Conservation (phyloP, 495 filamentous ascomycete species). For the Annulohypoxylon bovei region DNA sequence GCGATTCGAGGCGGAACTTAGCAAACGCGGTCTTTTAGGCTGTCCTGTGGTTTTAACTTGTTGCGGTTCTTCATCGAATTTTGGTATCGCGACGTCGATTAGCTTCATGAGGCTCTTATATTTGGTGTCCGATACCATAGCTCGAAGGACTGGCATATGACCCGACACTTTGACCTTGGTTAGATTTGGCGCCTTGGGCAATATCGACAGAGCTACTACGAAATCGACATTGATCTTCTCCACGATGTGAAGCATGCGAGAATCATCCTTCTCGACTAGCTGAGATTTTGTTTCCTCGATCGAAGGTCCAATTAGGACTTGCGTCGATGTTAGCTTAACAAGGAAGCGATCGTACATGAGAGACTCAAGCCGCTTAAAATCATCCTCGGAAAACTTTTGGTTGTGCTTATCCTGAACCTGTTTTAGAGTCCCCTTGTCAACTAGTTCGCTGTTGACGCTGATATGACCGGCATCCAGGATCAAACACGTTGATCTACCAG, state of each 20-base stretch:
- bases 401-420: slow-evolving; percentile 92
- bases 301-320: slow-evolving; percentile 94
- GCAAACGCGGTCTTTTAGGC: slow-evolving; percentile 66
- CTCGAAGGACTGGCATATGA: slow-evolving; percentile 90
- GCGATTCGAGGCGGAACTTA: slow-evolving; percentile 52
- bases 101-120: slow-evolving; percentile 97
- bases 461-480: slow-evolving; percentile 97
- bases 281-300: slow-evolving; percentile 91
- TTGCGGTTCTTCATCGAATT: slow-evolving; percentile 68
- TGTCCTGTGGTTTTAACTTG: slow-evolving; percentile 48
- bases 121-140: slow-evolving; percentile 89
- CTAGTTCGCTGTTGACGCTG: slow-evolving; percentile 90
- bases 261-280: slow-evolving; percentile 72
- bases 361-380: slow-evolving; percentile 84
- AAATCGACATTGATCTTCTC: slow-evolving; percentile 98
- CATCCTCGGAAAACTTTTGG: slow-evolving; percentile 85
- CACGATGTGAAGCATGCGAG: slow-evolving; percentile 85
- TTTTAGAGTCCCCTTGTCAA: slow-evolving; percentile 86
- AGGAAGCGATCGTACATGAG: slow-evolving; percentile 97
- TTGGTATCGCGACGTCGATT: slow-evolving; percentile 93
- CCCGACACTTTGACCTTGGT: slow-evolving; percentile 91
- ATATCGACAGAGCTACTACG: slow-evolving; percentile 87
- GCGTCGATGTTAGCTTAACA: slow-evolving; percentile 90
- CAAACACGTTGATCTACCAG: slow-evolving; percentile 80
- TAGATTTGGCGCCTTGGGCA: slow-evolving; percentile 93